Base-by-base conservation (phyloP, 306 rosid genomes). In the Gynostemma pentaphyllum region DNA sequence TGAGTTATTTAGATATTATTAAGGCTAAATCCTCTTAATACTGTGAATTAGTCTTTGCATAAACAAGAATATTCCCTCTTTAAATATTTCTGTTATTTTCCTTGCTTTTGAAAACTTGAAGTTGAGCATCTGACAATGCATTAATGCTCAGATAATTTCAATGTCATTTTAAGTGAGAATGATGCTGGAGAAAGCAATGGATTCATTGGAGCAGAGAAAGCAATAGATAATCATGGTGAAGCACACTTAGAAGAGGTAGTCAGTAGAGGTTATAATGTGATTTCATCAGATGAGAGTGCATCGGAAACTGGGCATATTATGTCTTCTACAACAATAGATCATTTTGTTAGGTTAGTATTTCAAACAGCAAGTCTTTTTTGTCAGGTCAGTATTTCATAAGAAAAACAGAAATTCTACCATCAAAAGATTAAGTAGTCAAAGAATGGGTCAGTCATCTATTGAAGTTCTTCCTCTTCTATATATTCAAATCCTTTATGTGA, bases 261-360 rank as follows among this genome's bases (percentile, higher is more conserved):
- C 50, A 59, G 64, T 72, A 82, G 64, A 48, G 65, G 70, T 36
- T 71, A 64, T 26, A 41, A 28, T 75, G 71, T 41, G 67, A 56
- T 27, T 48, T 26, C 67, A 52, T 67, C 57, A 37, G 65, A 48
- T 59, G 83, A 41, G 64, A 72, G 59, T 66, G 73, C 79, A 27
- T 44, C 23, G 48, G 64, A 69, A 55, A 78, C 87, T 62, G 60
- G 69, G 66, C 52, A 75, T 66, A 56, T 28, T 70, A 65, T 67
- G 67, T 68, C 76, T 27, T 51, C 81, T 66, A 74, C 39, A 23
- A 34, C 63, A 46, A 71, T 64, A 1, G 75, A 54, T 47, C 62
- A 42, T 66, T 61, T 79, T 46, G 45, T 62, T 70, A 26, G 80
- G 97, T 91, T 47, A 70, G 86, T 77, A 53, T 47, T 63, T 55